Conservation (phyloP, 306 rosid species). For the Dicorynia guianensis region DNA sequence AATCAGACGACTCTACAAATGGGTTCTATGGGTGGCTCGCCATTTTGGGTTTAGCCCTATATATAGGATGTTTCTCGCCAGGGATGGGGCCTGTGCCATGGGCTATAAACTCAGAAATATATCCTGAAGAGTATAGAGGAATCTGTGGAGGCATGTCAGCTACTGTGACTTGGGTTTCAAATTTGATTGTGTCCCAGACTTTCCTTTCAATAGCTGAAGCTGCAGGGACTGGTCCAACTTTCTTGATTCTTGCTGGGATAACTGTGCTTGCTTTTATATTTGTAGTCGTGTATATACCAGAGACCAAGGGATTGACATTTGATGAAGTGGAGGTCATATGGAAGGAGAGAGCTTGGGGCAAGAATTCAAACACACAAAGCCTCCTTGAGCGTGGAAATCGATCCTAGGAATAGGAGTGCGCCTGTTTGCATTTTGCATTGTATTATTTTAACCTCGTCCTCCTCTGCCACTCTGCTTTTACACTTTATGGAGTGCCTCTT, state of each 20-base stretch:
- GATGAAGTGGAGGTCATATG: slow-evolving; percentile 92
- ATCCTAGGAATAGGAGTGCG: slow-evolving; percentile 37
- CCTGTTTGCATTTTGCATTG: not conserved
- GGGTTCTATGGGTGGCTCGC: slow-evolving; percentile 74
- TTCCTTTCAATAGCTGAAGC: slow-evolving; percentile 76
- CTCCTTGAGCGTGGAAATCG: slow-evolving; percentile 65
- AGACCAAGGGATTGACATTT: slow-evolving; percentile 89
- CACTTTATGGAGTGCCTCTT: too few relatives aligned
- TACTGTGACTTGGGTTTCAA: slow-evolving; percentile 87
- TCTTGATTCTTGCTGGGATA: slow-evolving; percentile 71
- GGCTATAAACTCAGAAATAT: slow-evolving; percentile 92
- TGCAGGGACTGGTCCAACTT: slow-evolving; percentile 70
- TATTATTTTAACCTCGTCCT: too few relatives aligned
- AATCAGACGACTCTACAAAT: slow-evolving; percentile 54
- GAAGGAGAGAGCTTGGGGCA: slow-evolving; percentile 91
- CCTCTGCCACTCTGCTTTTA: too few relatives aligned
- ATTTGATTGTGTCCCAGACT: slow-evolving; percentile 80
- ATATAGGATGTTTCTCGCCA: slow-evolving; percentile 80
- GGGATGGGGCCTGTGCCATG: slow-evolving; percentile 99
- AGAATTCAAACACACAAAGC: slow-evolving; percentile 54
- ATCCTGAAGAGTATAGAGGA: slow-evolving; percentile 90
- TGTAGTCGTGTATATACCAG: slow-evolving; percentile 72
- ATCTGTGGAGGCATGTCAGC: slow-evolving; percentile 94
- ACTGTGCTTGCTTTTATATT: slow-evolving; percentile 74
- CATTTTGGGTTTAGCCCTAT: slow-evolving; percentile 66